Base-by-base conservation (phyloP, 257 asterid genomes). In the Agastache rugosa region DNA sequence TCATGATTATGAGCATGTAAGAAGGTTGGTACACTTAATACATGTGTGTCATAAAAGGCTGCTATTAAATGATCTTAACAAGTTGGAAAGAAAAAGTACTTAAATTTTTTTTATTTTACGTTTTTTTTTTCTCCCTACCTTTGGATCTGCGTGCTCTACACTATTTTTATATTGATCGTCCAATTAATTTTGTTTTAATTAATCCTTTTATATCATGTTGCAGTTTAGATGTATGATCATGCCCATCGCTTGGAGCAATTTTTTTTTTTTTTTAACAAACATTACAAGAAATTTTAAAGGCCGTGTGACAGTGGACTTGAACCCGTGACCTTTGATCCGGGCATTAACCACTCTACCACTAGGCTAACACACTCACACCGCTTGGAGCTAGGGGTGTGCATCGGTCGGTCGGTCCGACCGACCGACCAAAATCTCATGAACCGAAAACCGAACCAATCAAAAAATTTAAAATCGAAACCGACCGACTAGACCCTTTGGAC, bases 1-100 rank as follows among this genome's bases (percentile, higher is more conserved):
- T 63, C 63, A 81, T 81, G 80, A 81, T 81, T 81, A 70, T 56
- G 74, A 77, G 78, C 85, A 77, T 74, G 85, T 63, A 74, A 81
- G 69, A 76, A 27, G 72, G 78, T 77, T 69, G 77, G 68, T 63
- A 59, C 74, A 73, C 80, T 73, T 81, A 35, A 62, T 64, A 41
- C 70, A 44, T 61, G 44, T 67, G 64, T 56, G 64, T 35, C 47
- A 69, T 45, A 50, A 54, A 78, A 73, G 83, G 68, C 83, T 79
- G 78, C 75, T 42, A 45, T 55, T 73, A 65, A 42, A 65, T 65
- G 20, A 65, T 65, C 71, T 11, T 44, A 23, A 15, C 71, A 45
- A 65, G 55, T 65, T 65, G 71, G 71, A 27, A 11, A 25, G 25
- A 27, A 27, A 27, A 27, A 6, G 19, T 19, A 53, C 3, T 51